Evolutionary conservation across 176 grass and related monocot species (phyloP), one percentile per base, ranked within the genome.

Genomic region (Carex pumila): DNA sequence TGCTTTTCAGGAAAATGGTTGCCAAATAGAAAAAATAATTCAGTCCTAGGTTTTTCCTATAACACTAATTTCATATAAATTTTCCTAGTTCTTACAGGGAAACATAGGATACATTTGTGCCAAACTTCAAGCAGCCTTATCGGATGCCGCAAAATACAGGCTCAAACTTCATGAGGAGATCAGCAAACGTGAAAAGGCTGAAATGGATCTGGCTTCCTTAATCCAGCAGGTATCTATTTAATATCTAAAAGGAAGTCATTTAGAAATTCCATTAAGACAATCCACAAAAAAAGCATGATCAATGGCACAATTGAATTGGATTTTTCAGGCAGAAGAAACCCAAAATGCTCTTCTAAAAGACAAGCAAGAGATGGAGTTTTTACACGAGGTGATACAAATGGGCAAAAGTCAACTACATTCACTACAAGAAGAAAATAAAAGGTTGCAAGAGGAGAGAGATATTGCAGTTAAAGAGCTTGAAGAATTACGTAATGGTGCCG

Each of bases 381-480:
- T 83, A 75, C 69, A 84, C 52, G 32, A 59, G 37, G 47, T 66
- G 53, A 73, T 77, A 17, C 22, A 77, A 31, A 56, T 32, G 73
- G 13, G 32, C 2, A 31, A 77, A 34, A 17, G 6, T 5, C 47
- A 0, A 55, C 13, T 77, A 54, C 50, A 77, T 57, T 32, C 34
- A 0, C 50, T 77, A 53, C 80, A 65, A 64, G 31, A 79, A 69
- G 86, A 74, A 88, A 66, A 83, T 43, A 79, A 69, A 17, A 84
- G 30, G 67, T 64, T 93, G 65, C 80, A 84, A 62, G 84, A 77
- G 88, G 89, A 60, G 61, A 22, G 74, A 58, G 74, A 90, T 66
- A 47, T 31, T 34, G 83, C 83, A 11, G 49, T 88, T 80, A 86
- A 61, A 88, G 88, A 84, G 31, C 79, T 69, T 14, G 64, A 89